These are phyloP conservation scores for Boletus tomentosulus DNA, from an alignment of 768 basidiomycete genomes.

Conservation along the genomic window DNA sequence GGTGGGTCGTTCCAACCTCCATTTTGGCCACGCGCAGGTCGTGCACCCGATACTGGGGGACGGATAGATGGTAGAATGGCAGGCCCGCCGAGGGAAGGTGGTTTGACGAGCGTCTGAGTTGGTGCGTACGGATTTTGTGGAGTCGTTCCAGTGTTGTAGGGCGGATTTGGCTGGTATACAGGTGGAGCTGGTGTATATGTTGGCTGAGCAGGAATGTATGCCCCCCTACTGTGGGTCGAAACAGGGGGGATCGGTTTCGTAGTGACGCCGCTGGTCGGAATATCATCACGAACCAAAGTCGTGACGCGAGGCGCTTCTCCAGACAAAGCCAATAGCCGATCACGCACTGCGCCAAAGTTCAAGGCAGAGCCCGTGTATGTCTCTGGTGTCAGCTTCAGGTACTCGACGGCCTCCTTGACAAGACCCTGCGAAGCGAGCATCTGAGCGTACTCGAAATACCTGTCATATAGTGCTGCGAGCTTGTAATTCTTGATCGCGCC, in stretches of 20 bases:
- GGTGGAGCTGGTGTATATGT: slow-evolving; percentile 34
- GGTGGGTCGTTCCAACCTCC: slow-evolving; percentile 95
- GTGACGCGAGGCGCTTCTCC: slow-evolving; percentile 21
- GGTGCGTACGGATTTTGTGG: slow-evolving; percentile 8
- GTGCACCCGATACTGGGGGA: slow-evolving; percentile 40
- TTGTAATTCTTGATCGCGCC: slow-evolving; percentile 61
- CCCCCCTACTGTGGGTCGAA: slow-evolving; percentile 19
- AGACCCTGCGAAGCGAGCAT: slow-evolving; percentile 89
- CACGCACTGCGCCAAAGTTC: slow-evolving; percentile 42
- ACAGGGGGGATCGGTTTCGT: slow-evolving; percentile 20
- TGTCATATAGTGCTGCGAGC: slow-evolving; percentile 81
- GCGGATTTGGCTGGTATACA: slow-evolving; percentile 8
- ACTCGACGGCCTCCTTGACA: slow-evolving; percentile 73
- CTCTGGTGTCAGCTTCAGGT: slow-evolving; percentile 72
- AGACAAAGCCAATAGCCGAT: slow-evolving; percentile 42
- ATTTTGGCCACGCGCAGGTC: slow-evolving; percentile 62
- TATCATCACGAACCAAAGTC: slow-evolving; percentile 23
- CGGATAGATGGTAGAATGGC: slow-evolving; percentile 42
- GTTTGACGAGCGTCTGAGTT: slow-evolving; percentile 33
- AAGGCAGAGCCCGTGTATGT: slow-evolving; percentile 65
- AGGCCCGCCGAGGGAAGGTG: slow-evolving; percentile 37
- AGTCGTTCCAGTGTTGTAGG: not conserved
- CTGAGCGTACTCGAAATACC: slow-evolving; percentile 95
- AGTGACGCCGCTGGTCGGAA: slow-evolving; percentile 29
- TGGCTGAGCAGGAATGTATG: slow-evolving; percentile 15